A percentile compares a stretch with the other conserved stretches of the same genome.
Evolutionary conservation across 2,329 filamentous ascomycete species (phyloP).

Genomic region (Xylariales sp.): DNA sequence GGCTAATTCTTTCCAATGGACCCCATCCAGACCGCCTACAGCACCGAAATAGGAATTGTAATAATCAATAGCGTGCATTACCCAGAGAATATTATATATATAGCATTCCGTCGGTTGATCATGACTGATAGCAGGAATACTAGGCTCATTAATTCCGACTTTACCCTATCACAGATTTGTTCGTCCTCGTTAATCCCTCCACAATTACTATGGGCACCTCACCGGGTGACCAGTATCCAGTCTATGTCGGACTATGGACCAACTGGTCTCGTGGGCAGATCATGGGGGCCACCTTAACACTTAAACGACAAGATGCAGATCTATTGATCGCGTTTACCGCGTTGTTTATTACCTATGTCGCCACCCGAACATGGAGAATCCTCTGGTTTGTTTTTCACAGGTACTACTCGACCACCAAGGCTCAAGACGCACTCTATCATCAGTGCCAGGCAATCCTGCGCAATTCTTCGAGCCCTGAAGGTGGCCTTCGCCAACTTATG

Average conservation of each 20-base stretch:
- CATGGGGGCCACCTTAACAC: not conserved
- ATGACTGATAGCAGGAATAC: too few species aligned
- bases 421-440: not conserved
- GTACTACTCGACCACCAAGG: not conserved
- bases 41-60: too few species aligned
- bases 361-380: conserved; percentile 3
- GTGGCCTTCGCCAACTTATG: not conserved
- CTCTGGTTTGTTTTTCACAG: not conserved
- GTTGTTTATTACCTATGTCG: not conserved
- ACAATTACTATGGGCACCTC: too few species aligned
- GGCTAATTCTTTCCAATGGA: too few species aligned
- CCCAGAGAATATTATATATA: too few species aligned
- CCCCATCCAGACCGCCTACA: too few species aligned
- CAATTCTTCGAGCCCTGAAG: not conserved
- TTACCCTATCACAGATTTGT: too few species aligned
- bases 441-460: not conserved
- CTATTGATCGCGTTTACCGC: conserved; percentile 1
- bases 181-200: too few species aligned
- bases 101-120: too few species aligned
- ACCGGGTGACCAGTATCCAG: not conserved
- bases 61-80: too few species aligned
- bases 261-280: conserved; percentile 5
- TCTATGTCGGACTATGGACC: conserved; percentile 4
- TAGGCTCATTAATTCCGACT: too few species aligned
- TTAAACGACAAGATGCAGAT: not conserved